Evolutionary conservation across 164 flowering plant species (phyloP).

Genomic region (Dillenia suffruticosa): DNA sequence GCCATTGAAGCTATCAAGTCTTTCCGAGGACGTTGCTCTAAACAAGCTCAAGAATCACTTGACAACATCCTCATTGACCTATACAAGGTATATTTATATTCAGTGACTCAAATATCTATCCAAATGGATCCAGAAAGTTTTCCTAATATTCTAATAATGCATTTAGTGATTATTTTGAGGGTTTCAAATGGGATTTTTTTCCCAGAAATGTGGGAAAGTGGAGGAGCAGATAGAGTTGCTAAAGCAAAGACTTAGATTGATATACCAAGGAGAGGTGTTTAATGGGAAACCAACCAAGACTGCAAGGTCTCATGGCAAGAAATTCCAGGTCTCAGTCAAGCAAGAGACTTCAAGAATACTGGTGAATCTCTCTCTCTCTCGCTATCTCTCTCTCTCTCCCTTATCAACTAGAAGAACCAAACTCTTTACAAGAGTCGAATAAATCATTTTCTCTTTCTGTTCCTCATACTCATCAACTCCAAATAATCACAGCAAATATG

Average conservation of each 20-base stretch:
- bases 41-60: conserved; percentile 40
- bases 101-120: too few species aligned
- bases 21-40: conserved; percentile 39
- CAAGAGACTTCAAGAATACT: conserved; percentile 62
- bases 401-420: too few species aligned
- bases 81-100: conserved; percentile 28
- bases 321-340: conserved; percentile 58
- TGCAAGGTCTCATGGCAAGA: conserved; percentile 74
- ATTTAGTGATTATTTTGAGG: too few species aligned
- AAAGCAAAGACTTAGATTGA: conserved; percentile 50
- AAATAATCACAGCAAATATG: too few species aligned
- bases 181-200: not conserved
- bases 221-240: conserved; percentile 60
- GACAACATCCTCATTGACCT: conserved; percentile 51
- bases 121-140: too few species aligned
- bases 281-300: conserved; percentile 66
- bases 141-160: too few species aligned
- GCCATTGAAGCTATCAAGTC: conserved; percentile 58
- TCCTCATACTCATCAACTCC: too few species aligned
- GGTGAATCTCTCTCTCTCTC: conserved; percentile 22
- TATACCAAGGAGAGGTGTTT: conserved; percentile 60
- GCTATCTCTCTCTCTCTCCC: not conserved
- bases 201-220: conserved; percentile 59
- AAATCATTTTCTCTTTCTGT: too few species aligned
- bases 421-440: too few species aligned